phyloP scores from a whole-genome alignment of 495 filamentous ascomycete species.

The Talaromyces thailandensis region DNA sequence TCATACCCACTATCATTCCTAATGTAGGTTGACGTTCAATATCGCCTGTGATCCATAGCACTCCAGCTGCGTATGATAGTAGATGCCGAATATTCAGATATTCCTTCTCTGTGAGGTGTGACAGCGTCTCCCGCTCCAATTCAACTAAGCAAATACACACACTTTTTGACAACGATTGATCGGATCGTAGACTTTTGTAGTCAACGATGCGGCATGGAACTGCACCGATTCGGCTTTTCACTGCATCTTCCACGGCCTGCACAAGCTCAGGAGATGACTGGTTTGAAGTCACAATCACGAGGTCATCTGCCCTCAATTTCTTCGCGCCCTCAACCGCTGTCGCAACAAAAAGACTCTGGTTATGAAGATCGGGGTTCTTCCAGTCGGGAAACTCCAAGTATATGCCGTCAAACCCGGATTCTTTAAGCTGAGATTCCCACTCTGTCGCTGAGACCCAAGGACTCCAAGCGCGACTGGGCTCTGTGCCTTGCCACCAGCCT shows the following conservation, averaged over 20 bases:
- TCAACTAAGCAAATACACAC: not conserved
- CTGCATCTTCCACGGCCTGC: not conserved
- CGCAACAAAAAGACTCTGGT: conserved; percentile 21
- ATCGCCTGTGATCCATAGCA: conserved; percentile 32
- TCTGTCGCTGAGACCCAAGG: conserved; percentile 17
- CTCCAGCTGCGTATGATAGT: not conserved
- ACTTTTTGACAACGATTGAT: not conserved
- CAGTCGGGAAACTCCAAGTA: conserved; percentile 22
- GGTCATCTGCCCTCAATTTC: not conserved
- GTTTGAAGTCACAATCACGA: not conserved
- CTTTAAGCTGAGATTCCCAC: conserved; percentile 14
- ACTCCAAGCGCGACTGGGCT: conserved; percentile 18
- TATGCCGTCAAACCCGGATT: conserved; percentile 19
- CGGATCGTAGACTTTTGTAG: not conserved
- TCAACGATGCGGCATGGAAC: not conserved
- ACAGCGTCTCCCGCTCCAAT: conserved; percentile 11
- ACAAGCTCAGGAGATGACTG: not conserved
- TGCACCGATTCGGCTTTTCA: not conserved
- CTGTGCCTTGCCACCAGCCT: conserved; percentile 44
- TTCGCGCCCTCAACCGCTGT: conserved; percentile 9
- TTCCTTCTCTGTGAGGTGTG: conserved; percentile 15
- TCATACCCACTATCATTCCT: conserved; percentile 16
- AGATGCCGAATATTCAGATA: conserved; percentile 19
- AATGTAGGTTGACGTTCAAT: not conserved
- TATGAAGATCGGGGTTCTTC: conserved; percentile 13